Percentiles rank a stretch among this genome's conserved stretches.
Evolutionary conservation across 2,329 filamentous ascomycete species (phyloP).

Genomic region (Tolypocladium capitatum): DNA sequence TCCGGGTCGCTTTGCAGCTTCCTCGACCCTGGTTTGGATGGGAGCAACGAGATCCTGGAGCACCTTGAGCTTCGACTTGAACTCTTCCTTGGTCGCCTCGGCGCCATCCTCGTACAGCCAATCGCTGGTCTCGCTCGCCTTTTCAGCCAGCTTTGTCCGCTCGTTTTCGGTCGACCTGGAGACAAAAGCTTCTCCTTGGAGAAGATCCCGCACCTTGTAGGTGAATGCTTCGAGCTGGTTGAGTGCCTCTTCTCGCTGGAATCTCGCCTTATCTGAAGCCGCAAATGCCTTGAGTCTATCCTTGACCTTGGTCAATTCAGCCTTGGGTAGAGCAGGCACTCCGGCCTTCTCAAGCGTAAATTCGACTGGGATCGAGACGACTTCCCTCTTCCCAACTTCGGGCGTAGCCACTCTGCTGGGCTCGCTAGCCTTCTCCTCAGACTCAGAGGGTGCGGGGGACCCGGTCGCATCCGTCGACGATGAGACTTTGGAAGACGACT

Average conservation of each 20-base stretch:
- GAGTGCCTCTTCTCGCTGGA: slow-evolving; percentile 69
- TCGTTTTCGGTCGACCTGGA: slow-evolving; percentile 56
- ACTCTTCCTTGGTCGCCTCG: slow-evolving; percentile 59
- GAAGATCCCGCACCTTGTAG: slow-evolving; percentile 73
- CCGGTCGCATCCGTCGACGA: slow-evolving; percentile 4
- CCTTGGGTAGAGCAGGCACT: slow-evolving; percentile 32
- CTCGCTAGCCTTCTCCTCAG: slow-evolving; percentile 24
- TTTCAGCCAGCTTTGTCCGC: slow-evolving; percentile 51
- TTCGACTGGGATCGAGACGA: slow-evolving; percentile 40
- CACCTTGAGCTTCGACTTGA: slow-evolving; percentile 63
- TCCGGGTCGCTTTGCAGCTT: slow-evolving; percentile 57
- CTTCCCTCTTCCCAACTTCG: slow-evolving; percentile 45
- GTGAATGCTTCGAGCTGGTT: slow-evolving; percentile 92
- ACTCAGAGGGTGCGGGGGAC: slow-evolving; percentile 13
- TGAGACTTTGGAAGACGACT: slow-evolving; percentile 11
- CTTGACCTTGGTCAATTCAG: slow-evolving; percentile 39
- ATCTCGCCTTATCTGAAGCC: slow-evolving; percentile 64
- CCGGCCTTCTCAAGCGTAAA: slow-evolving; percentile 37
- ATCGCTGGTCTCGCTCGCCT: slow-evolving; percentile 58
- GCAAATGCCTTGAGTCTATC: slow-evolving; percentile 75
- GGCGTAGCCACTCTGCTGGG: slow-evolving; percentile 32
- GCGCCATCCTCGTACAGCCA: slow-evolving; percentile 85
- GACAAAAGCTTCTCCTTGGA: slow-evolving; percentile 65
- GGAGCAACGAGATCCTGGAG: slow-evolving; percentile 69
- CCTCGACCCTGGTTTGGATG: slow-evolving; percentile 60